Evolutionary conservation across 2,329 filamentous ascomycete species (phyloP).

Genomic region (Knufia petricola): DNA sequence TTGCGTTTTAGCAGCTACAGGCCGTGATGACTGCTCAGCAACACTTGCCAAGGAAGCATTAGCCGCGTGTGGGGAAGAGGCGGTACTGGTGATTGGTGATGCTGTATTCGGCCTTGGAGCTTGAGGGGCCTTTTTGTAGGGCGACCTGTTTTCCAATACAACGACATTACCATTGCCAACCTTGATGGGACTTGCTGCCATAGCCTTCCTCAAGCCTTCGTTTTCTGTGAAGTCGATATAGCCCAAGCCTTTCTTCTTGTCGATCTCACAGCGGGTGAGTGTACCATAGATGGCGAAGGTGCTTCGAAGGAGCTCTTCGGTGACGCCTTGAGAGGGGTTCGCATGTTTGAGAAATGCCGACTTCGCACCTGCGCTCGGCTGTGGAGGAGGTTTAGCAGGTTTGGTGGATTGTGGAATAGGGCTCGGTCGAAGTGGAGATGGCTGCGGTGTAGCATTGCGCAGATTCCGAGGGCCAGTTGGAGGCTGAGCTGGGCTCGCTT

Average conservation of each 20-base stretch:
- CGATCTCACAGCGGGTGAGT: constrained; percentile 76
- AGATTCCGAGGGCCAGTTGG: constrained; percentile 21
- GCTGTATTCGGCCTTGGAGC: constrained; percentile 1
- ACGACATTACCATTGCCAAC: constrained; percentile 81
- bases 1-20: background rate
- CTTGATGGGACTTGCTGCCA: constrained; percentile 68
- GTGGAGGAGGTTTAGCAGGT: constrained; percentile 24
- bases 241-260: constrained; percentile 88
- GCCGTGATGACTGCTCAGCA: constrained; percentile 8
- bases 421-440: constrained; percentile 4
- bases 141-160: constrained; percentile 63
- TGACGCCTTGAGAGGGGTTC: constrained; percentile 85
- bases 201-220: constrained; percentile 63
- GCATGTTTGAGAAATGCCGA: constrained; percentile 73
- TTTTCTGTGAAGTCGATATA: constrained; percentile 80
- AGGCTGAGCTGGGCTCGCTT: constrained; percentile 13
- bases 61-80: constrained; percentile 1
- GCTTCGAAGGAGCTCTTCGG: constrained; percentile 65
- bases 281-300: constrained; percentile 65
- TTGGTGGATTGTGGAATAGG: constrained; percentile 10
- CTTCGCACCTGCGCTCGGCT: constrained; percentile 41
- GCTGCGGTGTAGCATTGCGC: constrained; percentile 12
- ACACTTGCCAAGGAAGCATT: constrained; percentile 5
- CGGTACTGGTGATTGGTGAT: background rate
- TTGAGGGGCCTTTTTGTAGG: constrained; percentile 12